A percentile compares a stretch with the other conserved stretches of the same genome.
phyloP scores from a whole-genome alignment of 352 stramenopile genomes.

The Phytopythium litorale region DNA sequence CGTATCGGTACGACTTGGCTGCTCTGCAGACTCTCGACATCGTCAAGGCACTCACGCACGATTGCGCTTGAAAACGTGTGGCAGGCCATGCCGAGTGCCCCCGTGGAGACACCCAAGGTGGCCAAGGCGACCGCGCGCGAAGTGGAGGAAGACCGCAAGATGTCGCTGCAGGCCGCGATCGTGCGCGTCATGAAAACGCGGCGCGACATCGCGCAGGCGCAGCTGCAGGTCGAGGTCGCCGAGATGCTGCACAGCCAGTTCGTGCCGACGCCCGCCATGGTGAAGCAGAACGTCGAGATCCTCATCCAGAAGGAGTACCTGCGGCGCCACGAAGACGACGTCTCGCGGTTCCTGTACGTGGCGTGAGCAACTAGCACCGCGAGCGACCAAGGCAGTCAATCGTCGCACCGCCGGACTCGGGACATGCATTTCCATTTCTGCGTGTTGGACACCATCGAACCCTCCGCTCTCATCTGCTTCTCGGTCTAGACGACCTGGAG shows the following conservation, averaged over 20 bases:
- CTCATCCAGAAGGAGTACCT: slow-evolving; percentile 85
- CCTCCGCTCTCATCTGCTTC: neutral
- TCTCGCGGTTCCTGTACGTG: slow-evolving; percentile 65
- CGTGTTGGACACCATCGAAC: neutral
- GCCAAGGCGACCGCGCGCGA: slow-evolving; percentile 49
- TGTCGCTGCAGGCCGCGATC: slow-evolving; percentile 81
- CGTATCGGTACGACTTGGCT: slow-evolving; percentile 26
- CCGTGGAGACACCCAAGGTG: slow-evolving; percentile 65
- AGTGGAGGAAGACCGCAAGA: slow-evolving; percentile 87
- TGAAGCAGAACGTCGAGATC: slow-evolving; percentile 83
- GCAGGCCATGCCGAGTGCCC: slow-evolving; percentile 45
- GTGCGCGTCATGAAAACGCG: slow-evolving; percentile 82
- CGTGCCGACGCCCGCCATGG: slow-evolving; percentile 43
- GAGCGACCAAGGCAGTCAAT: neutral
- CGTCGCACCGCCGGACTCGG: neutral
- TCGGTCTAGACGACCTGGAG: slow-evolving; percentile 50
- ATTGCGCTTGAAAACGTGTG: neutral
- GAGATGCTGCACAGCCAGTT: slow-evolving; percentile 78
- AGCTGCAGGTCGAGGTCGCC: slow-evolving; percentile 61
- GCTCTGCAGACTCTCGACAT: neutral
- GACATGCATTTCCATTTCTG: slow-evolving; percentile 2
- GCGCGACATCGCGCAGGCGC: slow-evolving; percentile 60
- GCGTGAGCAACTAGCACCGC: slow-evolving; percentile 26
- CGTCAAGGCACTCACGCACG: neutral
- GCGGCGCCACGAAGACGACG: slow-evolving; percentile 55